These are phyloP conservation scores for Juncus inflexus DNA, from an alignment of 176 grass and related monocot genomes.

Conservation along the genomic window DNA sequence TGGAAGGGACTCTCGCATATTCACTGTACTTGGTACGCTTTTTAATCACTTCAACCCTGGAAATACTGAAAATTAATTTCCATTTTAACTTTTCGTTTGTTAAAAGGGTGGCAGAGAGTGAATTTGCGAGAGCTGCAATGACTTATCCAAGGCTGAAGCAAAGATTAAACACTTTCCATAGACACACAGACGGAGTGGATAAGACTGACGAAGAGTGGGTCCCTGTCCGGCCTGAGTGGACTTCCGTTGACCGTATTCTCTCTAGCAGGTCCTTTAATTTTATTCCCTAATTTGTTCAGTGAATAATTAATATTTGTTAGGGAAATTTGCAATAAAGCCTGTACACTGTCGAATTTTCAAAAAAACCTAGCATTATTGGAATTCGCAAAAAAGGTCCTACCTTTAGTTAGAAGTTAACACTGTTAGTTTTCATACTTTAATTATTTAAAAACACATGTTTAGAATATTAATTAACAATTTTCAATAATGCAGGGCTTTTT, in stretches of 20 bases:
- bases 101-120: conserved; percentile 79
- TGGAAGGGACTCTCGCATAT: conserved; percentile 96
- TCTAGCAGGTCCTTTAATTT: conserved; percentile 56
- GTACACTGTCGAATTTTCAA: no score
- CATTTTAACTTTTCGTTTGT: conserved; percentile 24
- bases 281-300: neutral
- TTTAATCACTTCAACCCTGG: neutral
- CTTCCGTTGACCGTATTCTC: conserved; percentile 82
- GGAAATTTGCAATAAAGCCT: no score
- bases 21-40: conserved; percentile 82
- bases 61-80: neutral
- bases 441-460: no score
- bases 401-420: no score
- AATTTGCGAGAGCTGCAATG: conserved; percentile 76
- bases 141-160: conserved; percentile 77
- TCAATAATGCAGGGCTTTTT: conserved; percentile 6
- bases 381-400: no score
- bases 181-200: conserved; percentile 51
- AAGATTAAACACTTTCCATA: conserved; percentile 82
- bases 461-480: no score
- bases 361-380: no score
- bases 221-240: conserved; percentile 93
- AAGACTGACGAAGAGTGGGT: conserved; percentile 83
- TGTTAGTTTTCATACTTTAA: no score
- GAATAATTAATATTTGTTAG: no score